Evolutionary conservation across 441 rosid species (phyloP).

Genomic region (California macrophylla): DNA sequence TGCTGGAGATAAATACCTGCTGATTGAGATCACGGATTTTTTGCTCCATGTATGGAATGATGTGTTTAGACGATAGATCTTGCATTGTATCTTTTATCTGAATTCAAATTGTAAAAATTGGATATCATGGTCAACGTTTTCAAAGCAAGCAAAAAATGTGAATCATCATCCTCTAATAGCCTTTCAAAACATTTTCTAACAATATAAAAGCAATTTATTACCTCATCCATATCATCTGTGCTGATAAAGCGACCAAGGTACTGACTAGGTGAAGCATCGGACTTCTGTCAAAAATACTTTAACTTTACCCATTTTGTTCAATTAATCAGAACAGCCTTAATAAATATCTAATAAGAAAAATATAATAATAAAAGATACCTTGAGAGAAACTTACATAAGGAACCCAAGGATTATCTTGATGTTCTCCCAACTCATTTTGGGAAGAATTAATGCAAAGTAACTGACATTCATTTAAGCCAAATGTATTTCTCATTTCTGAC

Average conservation of each 20-base stretch:
- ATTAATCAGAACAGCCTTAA: slow-evolving; percentile 16
- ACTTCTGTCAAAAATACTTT: slow-evolving; percentile 45
- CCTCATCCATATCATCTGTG: slow-evolving; percentile 73
- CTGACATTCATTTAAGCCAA: slow-evolving; percentile 69
- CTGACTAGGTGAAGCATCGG: slow-evolving; percentile 38
- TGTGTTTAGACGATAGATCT: slow-evolving; percentile 80
- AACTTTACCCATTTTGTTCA: slow-evolving; percentile 13
- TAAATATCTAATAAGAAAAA: slow-evolving; percentile 7
- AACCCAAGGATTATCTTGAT: slow-evolving; percentile 66
- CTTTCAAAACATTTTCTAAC: slow-evolving; percentile 12
- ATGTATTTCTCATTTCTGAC: slow-evolving; percentile 79
- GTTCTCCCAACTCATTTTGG: slow-evolving; percentile 51
- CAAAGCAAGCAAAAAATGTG: slow-evolving; percentile 21
- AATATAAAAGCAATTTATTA: slow-evolving; percentile 20
- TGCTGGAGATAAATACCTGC: slow-evolving; percentile 44
- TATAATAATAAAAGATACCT: slow-evolving; percentile 14
- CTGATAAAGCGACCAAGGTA: slow-evolving; percentile 66
- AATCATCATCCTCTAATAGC: slow-evolving; percentile 12
- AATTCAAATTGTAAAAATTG: slow-evolving; percentile 23
- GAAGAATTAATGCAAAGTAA: slow-evolving; percentile 90
- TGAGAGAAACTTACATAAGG: slow-evolving; percentile 45
- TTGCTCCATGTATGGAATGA: slow-evolving; percentile 97
- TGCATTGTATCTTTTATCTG: slow-evolving; percentile 88
- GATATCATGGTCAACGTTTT: slow-evolving; percentile 12
- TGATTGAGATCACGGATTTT: slow-evolving; percentile 83